Base-by-base conservation (phyloP, 2,329 filamentous ascomycete species). In the Aspergillus sp. region DNA sequence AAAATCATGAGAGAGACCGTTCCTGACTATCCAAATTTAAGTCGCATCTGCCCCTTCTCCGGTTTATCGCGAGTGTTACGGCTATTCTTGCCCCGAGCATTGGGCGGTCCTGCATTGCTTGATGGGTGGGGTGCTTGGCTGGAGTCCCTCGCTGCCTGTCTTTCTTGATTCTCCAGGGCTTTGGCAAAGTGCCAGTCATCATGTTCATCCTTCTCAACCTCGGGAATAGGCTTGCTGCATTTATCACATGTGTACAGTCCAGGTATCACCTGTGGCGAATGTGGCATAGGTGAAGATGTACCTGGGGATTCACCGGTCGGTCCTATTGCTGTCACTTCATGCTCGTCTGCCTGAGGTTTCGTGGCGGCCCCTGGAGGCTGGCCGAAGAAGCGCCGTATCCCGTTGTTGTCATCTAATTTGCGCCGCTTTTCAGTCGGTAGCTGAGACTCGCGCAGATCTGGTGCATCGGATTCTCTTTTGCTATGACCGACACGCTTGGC, bases 101-200 rank as follows among this genome's bases (percentile, higher is more conserved):
- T 63, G 6, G 64, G 58, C 12, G 63, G 51, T 10, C 65, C 65
- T 12, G 66, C 4, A 50, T 45, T 66, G 45, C 42, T 60, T 7
- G 59, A 36, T 9, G 65, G 31, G 7, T 57, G 63, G 11, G 58
- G 52, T 49, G 57, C 49, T 12, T 63, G 58, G 12, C 65, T 69
- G 29, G 58, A 61, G 50, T 52, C 63, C 26, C 62, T 65, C 6
- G 69, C 65, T 45, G 68, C 65, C 55, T 71, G 69, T 45, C 82
- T 82, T 77, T 89, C 84, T 65, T 89, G 82, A 58, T 87, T 84
- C 64, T 93, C 88, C 31, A 99, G 82, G 67, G 94, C 90, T 77
- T 90, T 91, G 50, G 95, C 95, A 77, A 96, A 89, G 77, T 99
- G 95, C 89, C 93, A 98, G 74, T 99, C 95, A 56, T 89, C 82